Base-by-base conservation (phyloP, 2,329 filamentous ascomycete species). In the Zalaria obscura region DNA sequence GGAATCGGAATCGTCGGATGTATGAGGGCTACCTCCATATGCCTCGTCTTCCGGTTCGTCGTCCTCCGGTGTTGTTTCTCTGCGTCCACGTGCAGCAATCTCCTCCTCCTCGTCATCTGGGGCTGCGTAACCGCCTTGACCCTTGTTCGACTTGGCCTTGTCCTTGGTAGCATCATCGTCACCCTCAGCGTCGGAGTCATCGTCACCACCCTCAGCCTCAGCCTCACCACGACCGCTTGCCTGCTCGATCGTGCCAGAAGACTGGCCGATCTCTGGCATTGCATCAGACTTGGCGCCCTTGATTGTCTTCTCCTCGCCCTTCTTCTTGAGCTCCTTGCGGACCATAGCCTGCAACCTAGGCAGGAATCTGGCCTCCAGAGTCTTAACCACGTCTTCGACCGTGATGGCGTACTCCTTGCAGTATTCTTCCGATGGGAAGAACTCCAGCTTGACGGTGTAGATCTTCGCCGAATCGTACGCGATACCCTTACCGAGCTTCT, bases 31-130 rank as follows among this genome's bases (percentile, higher is more conserved):
- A 39, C 66, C 64, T 28, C 66, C 66, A 41, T 70, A 67, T 5
- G 65, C 62, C 47, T 72, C 69, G 42, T 81, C 77, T 38, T 78
- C 72, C 3, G 70, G 69, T 27, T 77, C 76, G 40, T 80, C 76
- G 31, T 76, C 70, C 2, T 72, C 72, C 75, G 25, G 67, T 62
- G 2, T 70, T 68, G 2, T 68, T 70, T 79, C 76, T 28, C 67
- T 68, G 42, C 75, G 72, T 54, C 80, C 72, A 43, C 73, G 70
- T 40, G 68, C 67, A 52, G 81, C 78, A 41, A 93, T 77, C 31
- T 73, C 78, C 55, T 96, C 91, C 3, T 89, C 89, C 4, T 94
- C 88, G 55, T 96, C 91, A 37, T 93, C 93, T 29, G 80, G 84
- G 33, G 86, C 89, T 51, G 95, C 96, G 9, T 86, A 91, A 2